Evolutionary conservation across 345 rosid species (phyloP).

Genomic region (Linum lewisii): DNA sequence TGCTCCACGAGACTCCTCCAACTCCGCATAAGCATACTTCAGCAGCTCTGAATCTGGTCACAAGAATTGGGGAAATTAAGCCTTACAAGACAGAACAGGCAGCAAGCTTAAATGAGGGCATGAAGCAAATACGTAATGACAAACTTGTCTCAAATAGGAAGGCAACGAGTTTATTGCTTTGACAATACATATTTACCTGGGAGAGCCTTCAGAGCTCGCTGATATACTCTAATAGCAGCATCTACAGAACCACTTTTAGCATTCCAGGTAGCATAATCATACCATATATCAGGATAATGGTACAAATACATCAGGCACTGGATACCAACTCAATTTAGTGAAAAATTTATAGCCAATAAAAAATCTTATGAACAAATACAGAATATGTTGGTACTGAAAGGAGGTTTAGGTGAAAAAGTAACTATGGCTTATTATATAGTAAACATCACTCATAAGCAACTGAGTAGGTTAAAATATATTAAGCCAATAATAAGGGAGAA

Average conservation of each 20-base stretch:
- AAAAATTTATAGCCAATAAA: conserved; percentile 7
- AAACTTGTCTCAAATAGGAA: not conserved
- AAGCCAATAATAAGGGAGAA: not conserved
- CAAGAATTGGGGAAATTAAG: not conserved
- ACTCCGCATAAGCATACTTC: conserved; percentile 88
- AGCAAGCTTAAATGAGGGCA: not conserved
- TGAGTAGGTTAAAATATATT: not conserved
- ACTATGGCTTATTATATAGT: not conserved
- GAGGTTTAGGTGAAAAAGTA: not conserved
- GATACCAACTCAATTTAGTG: conserved; percentile 18
- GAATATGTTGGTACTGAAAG: not conserved
- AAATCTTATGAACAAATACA: not conserved
- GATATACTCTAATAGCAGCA: conserved; percentile 86
- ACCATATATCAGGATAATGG: conserved; percentile 93
- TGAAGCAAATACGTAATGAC: conserved; percentile 2
- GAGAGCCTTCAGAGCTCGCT: conserved; percentile 91
- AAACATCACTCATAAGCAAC: not conserved
- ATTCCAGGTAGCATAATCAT: conserved; percentile 93
- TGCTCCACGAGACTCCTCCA: conserved; percentile 92
- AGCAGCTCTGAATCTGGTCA: conserved; percentile 71
- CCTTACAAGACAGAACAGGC: conserved; percentile 1
- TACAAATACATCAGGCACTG: conserved; percentile 94
- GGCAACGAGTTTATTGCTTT: not conserved
- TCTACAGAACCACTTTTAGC: conserved; percentile 76
- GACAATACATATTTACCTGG: conserved; percentile 39